Base-by-base conservation (phyloP, 257 asterid genomes). In the Linderniella brevidens region DNA sequence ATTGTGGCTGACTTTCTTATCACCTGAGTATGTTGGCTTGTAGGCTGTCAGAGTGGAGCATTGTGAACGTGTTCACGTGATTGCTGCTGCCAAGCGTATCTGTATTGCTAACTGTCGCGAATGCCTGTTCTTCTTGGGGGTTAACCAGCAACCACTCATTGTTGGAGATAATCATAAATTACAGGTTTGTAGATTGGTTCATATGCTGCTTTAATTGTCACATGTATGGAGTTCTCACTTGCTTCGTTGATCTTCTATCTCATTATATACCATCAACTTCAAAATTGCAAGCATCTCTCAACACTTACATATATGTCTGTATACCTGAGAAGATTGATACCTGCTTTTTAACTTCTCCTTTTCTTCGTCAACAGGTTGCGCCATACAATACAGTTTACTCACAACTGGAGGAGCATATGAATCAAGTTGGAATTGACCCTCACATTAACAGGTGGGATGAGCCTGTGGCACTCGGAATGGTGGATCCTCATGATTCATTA, bases 161-260 rank as follows among this genome's bases (percentile, higher is more conserved):
- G 88, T 88, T 68, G 97, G 97, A 36, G 97, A 88, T 70, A 88
- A 88, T 70, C 97, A 88, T 65, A 88, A 88, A 60, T 68, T 88
- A 73, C 95, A 83, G 95, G 97, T 76, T 25, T 25, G 32, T 3
- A 2, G 32, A 25, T 25, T 25, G 32, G 17, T 69, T 43, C 18
- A 41, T n/a, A 11, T 47, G 54, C 55, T 56, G 15, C 43, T 46
- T 60, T 43, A 46, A 48, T 44, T 58, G 37, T 44, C 13, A 8
- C 12, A 2, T 38, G 43, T 38, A 38, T 25, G 6, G 6, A n/a
- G n/a, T n/a, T 25, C 6, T 25, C 32, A 2, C 32, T 25, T 25
- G 32, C 32, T 25, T 25, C 32, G 6, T 25, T 25, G 32, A 25
- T 6, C 32, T 25, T 25, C 32, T 25, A 25, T 25, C 32, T 25